phyloP scores from a whole-genome alignment of 208 protist genomes.

The Leishmania turanica region DNA sequence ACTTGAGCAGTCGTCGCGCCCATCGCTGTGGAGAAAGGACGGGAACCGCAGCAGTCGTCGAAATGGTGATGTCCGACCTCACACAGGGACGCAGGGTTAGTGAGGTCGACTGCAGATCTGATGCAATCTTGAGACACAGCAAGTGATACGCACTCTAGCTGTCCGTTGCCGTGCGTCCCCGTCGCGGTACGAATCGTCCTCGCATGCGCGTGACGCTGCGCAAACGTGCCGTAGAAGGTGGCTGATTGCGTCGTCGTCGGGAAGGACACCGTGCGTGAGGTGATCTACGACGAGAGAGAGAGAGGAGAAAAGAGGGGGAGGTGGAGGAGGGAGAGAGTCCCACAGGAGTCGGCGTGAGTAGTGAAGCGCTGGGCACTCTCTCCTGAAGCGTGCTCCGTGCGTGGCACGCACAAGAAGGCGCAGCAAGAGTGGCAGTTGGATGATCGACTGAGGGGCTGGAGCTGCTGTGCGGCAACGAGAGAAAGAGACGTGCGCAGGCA shows the following conservation, averaged over 20 bases:
- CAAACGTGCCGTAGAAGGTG: constrained; percentile 14
- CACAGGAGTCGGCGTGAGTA: too few relatives aligned
- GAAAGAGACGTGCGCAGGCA: neutral
- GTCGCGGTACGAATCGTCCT: neutral
- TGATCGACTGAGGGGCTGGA: neutral
- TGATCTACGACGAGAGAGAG: neutral
- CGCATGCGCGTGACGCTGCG: neutral
- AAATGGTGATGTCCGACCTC: neutral
- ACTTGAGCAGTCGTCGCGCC: neutral
- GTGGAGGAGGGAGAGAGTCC: neutral
- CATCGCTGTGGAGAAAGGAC: neutral
- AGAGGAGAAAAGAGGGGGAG: neutral
- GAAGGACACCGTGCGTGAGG: neutral
- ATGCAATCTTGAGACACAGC: neutral
- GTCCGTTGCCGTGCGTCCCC: neutral
- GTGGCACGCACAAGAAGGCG: neutral
- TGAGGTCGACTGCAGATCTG: neutral
- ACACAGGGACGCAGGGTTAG: neutral
- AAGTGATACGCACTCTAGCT: neutral
- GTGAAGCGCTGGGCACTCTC: neutral
- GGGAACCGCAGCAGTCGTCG: neutral
- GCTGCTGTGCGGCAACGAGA: neutral
- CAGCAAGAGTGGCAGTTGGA: neutral
- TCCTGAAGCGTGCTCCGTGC: neutral
- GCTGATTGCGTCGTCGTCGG: constrained; percentile 1